phyloP scores from a whole-genome alignment of 768 basidiomycete genomes.

The Rhizopogon vinicolor region DNA sequence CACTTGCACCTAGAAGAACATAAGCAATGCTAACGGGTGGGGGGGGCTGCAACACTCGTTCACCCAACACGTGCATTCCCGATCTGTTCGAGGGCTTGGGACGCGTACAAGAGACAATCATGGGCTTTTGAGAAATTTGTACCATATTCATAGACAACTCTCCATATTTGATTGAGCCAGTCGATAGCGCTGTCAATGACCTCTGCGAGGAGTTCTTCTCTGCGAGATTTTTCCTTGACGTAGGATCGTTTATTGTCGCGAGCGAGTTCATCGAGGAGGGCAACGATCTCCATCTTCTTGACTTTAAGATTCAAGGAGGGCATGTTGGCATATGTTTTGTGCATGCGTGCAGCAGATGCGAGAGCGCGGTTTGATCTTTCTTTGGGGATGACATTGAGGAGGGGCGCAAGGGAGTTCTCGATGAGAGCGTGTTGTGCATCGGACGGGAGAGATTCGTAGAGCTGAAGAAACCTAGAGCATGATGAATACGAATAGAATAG shows the following conservation, averaged over 20 bases:
- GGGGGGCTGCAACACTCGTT: slow-evolving; percentile 17
- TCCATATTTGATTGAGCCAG: slow-evolving; percentile 69
- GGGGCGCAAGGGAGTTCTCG: slow-evolving; percentile 43
- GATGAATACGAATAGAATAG: not conserved
- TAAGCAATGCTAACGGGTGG: slow-evolving; percentile 2
- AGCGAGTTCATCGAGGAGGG: slow-evolving; percentile 47
- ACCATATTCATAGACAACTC: slow-evolving; percentile 52
- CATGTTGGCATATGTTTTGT: slow-evolving; percentile 32
- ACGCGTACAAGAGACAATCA: slow-evolving; percentile 47
- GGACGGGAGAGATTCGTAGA: slow-evolving; percentile 48
- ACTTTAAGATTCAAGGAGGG: slow-evolving; percentile 48
- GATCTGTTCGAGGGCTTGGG: slow-evolving; percentile 42
- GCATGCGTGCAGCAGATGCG: slow-evolving; percentile 35
- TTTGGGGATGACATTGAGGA: slow-evolving; percentile 41
- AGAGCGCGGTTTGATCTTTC: slow-evolving; percentile 35
- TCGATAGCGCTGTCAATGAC: slow-evolving; percentile 46
- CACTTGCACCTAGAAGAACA: slow-evolving; percentile 47
- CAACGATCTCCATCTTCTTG: slow-evolving; percentile 52
- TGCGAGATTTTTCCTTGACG: slow-evolving; percentile 48
- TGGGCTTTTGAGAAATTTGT: slow-evolving; percentile 50
- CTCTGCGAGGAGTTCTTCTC: slow-evolving; percentile 52
- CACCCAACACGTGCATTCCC: slow-evolving; percentile 32
- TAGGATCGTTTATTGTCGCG: slow-evolving; percentile 50
- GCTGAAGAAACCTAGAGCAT: slow-evolving; percentile 35
- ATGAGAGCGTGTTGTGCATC: slow-evolving; percentile 48